Conservation (phyloP, 2,329 filamentous ascomycete genomes). For the Ceratocystis eucalypticola region DNA sequence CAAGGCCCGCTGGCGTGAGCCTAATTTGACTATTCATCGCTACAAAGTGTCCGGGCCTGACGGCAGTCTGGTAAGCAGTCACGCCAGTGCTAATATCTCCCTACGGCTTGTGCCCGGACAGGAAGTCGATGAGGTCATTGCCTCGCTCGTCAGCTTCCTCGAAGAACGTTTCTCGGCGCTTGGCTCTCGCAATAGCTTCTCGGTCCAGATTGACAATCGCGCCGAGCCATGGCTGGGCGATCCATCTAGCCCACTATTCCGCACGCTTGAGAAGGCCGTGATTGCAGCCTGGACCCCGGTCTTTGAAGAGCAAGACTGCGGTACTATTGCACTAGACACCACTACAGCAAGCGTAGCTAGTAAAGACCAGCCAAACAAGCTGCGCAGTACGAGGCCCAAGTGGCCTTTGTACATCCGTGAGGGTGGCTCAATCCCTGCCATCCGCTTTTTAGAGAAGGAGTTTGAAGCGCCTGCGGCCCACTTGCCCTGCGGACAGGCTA, state of each 20-base stretch:
- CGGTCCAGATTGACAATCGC: constrained; percentile 75
- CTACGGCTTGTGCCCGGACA: constrained; percentile 89
- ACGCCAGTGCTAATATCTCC: constrained; percentile 78
- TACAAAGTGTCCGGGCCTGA: constrained; percentile 89
- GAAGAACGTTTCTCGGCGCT: constrained; percentile 57
- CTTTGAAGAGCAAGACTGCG: constrained; percentile 26
- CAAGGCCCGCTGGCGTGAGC: constrained; percentile 90
- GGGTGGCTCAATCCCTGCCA: constrained; percentile 87
- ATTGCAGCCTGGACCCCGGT: constrained; percentile 66
- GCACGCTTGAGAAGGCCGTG: constrained; percentile 73
- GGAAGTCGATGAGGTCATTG: constrained; percentile 64
- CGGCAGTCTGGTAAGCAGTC: constrained; percentile 78
- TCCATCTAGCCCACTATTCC: constrained; percentile 79
- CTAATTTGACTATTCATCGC: constrained; percentile 83
- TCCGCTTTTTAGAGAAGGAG: constrained; percentile 87
- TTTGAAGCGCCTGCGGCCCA: constrained; percentile 85
- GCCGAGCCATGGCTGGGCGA: constrained; percentile 95
- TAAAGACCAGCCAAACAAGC: neutral
- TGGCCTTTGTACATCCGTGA: constrained; percentile 78
- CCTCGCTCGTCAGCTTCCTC: constrained; percentile 53
- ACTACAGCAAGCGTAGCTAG: constrained; percentile 19
- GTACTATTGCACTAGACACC: neutral
- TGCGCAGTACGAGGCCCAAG: constrained; percentile 26
- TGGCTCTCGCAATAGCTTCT: constrained; percentile 67
- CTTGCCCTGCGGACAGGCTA: constrained; percentile 86